Conservation (phyloP, 768 basidiomycete genomes). For the Gymnopilus dilepis region DNA sequence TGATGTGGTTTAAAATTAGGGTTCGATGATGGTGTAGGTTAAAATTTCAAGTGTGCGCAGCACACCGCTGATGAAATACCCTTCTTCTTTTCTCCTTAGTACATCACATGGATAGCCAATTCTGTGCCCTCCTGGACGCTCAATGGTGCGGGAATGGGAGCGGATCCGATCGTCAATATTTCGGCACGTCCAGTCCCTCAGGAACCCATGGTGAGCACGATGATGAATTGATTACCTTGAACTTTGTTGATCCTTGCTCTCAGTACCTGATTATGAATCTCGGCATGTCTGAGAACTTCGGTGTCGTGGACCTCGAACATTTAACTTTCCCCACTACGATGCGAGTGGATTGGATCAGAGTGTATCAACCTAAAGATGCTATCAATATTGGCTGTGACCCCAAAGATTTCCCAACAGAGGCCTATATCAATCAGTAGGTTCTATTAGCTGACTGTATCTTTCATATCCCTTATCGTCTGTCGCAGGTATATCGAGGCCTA, state of each 20-base stretch:
- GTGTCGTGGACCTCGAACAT: slow-evolving; percentile 67
- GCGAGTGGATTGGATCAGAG: slow-evolving; percentile 87
- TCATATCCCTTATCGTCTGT: background rate
- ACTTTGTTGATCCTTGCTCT: background rate
- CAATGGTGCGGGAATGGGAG: slow-evolving; percentile 62
- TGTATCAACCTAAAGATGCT: slow-evolving; percentile 78
- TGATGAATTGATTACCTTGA: slow-evolving; percentile 4
- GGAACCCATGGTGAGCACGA: slow-evolving; percentile 74
- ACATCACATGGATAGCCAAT: slow-evolving; percentile 81
- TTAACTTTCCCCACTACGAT: slow-evolving; percentile 76
- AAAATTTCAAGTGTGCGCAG: background rate
- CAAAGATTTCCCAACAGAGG: slow-evolving; percentile 72
- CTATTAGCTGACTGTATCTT: background rate
- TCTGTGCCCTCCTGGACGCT: slow-evolving; percentile 72
- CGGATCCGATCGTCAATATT: slow-evolving; percentile 62
- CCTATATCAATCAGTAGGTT: slow-evolving; percentile 76
- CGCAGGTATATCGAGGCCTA: slow-evolving; percentile 72
- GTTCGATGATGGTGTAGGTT: slow-evolving; percentile 26
- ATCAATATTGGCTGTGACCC: slow-evolving; percentile 90
- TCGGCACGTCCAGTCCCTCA: slow-evolving; percentile 72
- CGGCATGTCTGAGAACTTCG: slow-evolving; percentile 84
- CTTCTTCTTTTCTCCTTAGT: slow-evolving; percentile 43
- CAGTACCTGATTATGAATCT: slow-evolving; percentile 87
- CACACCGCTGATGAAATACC: background rate
- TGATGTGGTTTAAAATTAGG: slow-evolving; percentile 18